These are phyloP conservation scores for Sporormia fimetaria DNA, from an alignment of 495 filamentous ascomycete genomes.

Conservation along the genomic window DNA sequence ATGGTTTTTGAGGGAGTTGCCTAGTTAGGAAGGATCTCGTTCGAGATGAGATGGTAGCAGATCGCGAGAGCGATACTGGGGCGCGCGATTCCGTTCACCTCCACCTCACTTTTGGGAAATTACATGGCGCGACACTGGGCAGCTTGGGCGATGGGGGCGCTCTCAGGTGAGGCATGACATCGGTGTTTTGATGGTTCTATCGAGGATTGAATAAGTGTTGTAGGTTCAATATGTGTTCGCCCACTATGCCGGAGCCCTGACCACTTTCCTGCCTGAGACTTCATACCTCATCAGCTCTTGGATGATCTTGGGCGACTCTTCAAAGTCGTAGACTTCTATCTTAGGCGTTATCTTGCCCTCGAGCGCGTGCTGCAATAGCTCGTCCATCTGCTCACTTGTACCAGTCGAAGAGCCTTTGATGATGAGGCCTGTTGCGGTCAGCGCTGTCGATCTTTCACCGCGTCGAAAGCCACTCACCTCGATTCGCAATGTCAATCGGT, in stretches of 20 bases:
- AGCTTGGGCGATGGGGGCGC: too few relatives aligned
- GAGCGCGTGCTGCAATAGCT: conserved; percentile 15
- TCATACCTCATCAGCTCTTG: conserved; percentile 19
- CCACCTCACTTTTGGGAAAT: too few relatives aligned
- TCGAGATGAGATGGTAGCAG: too few relatives aligned
- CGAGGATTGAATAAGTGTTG: too few relatives aligned
- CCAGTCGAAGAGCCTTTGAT: conserved; percentile 22
- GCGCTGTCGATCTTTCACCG: background rate
- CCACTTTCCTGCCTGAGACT: conserved; percentile 19
- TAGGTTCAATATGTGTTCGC: too few relatives aligned
- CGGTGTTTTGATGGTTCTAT: too few relatives aligned
- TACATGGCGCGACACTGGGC: too few relatives aligned
- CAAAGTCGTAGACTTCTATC: conserved; percentile 23
- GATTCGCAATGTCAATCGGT: conserved; percentile 19
- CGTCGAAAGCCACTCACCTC: conserved; percentile 1
- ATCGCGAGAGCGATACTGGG: too few relatives aligned
- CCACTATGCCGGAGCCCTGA: conserved; percentile 13
- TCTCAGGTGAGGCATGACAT: too few relatives aligned
- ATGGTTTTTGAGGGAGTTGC: too few relatives aligned
- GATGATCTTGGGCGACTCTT: conserved; percentile 15
- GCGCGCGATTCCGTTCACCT: too few relatives aligned
- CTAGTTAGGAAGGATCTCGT: too few relatives aligned
- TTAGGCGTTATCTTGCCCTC: conserved; percentile 19
- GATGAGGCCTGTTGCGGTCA: conserved; percentile 13
- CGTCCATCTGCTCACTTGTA: conserved; percentile 17